Base-by-base conservation (phyloP, 176 grass and related monocot genomes). In the Pontederia crassipes region DNA sequence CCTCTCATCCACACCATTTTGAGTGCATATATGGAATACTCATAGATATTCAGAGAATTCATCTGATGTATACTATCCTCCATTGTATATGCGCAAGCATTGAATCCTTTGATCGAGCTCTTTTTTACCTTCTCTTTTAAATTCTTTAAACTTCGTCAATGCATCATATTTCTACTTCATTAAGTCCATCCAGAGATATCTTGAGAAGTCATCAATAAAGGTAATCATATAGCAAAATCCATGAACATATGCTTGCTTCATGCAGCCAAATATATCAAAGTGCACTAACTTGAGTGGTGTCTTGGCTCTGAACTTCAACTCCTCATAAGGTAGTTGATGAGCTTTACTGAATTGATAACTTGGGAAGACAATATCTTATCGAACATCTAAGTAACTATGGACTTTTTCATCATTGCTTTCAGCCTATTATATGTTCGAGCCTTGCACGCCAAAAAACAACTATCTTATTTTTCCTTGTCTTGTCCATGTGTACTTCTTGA, bases 41-140 rank as follows among this genome's bases (percentile, higher is more conserved):
- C 45, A 17, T 8, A 72, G 47, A 71, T 51, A 77, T 1, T 8
- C 16, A 1, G 16, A 45, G 6, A 82, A 77, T 4, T 82, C 67
- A 14, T 66, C 9, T 1, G 47, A 68, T 51, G 35, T 26, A 50
- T 65, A 65, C 11, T 65, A 15, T 46, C 20, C 35, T 1, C 55
- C 12, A 32, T 80, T 74, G n/a, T 80, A 28, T 14, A 17, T 74
- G 8, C 27, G 0, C 9, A 57, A 20, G 46, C 9, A 63, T 17
- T 2, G 0, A 17, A 63, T 63, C 4, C 40, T 71, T 4, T 54
- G 64, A 18, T 52, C 10, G 6, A 58, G 4, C 65, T 2, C 10
- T 52, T 11, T 45, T 79, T 45, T 29, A 73, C 16, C 17, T 67
- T 59, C 8, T 73, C 53, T 18, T 73, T 79, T 4, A 72, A 79